These are phyloP conservation scores for Nothophoma quercina DNA, from an alignment of 2,329 filamentous ascomycete species.

Conservation along the genomic window DNA sequence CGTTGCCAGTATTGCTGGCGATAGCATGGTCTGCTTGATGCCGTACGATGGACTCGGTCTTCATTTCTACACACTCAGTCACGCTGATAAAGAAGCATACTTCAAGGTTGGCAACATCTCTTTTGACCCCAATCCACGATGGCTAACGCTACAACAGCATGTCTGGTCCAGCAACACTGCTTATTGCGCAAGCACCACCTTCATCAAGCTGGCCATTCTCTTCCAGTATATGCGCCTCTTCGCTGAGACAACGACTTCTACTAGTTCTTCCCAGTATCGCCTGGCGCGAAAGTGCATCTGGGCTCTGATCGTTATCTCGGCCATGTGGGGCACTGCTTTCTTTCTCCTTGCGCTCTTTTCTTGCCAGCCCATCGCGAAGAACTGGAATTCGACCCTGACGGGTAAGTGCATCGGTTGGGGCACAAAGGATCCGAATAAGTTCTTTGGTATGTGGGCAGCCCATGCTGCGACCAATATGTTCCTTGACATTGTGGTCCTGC, in stretches of 20 bases:
- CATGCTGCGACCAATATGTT: slow-evolving; percentile 45
- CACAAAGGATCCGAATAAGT: slow-evolving; percentile 35
- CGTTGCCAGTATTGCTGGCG: slow-evolving; percentile 33
- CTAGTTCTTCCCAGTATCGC: slow-evolving; percentile 13
- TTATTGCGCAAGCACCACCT: slow-evolving; percentile 42
- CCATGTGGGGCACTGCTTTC: slow-evolving; percentile 44
- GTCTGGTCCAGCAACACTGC: slow-evolving; percentile 42
- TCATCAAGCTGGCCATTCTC: slow-evolving; percentile 49
- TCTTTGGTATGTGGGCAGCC: slow-evolving; percentile 40
- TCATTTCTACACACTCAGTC: slow-evolving; percentile 39
- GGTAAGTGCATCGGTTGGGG: slow-evolving; percentile 48
- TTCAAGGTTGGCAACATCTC: slow-evolving; percentile 33
- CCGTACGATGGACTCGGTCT: slow-evolving; percentile 43
- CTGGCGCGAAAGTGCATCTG: slow-evolving; percentile 29
- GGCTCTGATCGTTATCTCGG: slow-evolving; percentile 30
- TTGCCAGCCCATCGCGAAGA: slow-evolving; percentile 39
- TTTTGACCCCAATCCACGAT: background rate
- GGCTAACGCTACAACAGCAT: slow-evolving; percentile 25
- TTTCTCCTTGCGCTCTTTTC: slow-evolving; percentile 41
- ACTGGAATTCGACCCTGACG: slow-evolving; percentile 32
- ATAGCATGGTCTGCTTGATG: slow-evolving; percentile 42
- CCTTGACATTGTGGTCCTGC: slow-evolving; percentile 42
- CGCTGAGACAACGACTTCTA: slow-evolving; percentile 27
- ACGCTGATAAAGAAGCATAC: slow-evolving; percentile 26
- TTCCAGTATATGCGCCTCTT: slow-evolving; percentile 50